Percentiles rank a stretch among this genome's conserved stretches.
Evolutionary conservation across 805 yeast species (phyloP).

Genomic region (Metschnikowia arizonensis): DNA sequence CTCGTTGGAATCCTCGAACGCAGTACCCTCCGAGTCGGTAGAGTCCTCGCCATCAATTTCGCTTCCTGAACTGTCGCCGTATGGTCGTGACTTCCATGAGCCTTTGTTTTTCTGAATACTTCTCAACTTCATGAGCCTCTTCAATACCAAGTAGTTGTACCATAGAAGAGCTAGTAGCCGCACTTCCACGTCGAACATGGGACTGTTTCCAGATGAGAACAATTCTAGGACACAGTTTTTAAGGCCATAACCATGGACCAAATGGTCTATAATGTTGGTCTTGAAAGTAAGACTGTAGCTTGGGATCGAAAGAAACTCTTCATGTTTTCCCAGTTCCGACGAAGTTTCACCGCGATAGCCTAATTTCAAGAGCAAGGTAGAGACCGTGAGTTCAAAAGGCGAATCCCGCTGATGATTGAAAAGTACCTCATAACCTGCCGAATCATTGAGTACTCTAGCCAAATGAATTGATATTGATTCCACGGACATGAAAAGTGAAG

Average conservation of each 20-base stretch:
- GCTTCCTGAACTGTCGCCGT: neutral
- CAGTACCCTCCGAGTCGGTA: constrained; percentile 6
- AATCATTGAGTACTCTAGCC: constrained; percentile 7
- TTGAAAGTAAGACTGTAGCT: constrained; percentile 32
- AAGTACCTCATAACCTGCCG: constrained; percentile 38
- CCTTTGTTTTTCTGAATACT: constrained; percentile 13
- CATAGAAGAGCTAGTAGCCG: constrained; percentile 29
- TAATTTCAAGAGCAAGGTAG: constrained; percentile 31
- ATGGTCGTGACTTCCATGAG: neutral
- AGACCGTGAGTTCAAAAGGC: constrained; percentile 33
- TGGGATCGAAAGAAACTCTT: constrained; percentile 34
- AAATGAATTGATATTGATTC: constrained; percentile 12
- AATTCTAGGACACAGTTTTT: constrained; percentile 35
- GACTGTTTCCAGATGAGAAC: constrained; percentile 36
- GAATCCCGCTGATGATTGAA: constrained; percentile 28
- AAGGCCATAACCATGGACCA: constrained; percentile 35
- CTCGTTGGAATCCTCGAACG: neutral
- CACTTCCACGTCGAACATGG: constrained; percentile 36
- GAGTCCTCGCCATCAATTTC: constrained; percentile 13
- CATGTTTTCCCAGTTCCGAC: constrained; percentile 7
- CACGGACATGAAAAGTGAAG: constrained; percentile 8
- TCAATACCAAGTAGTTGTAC: constrained; percentile 30
- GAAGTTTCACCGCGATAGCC: constrained; percentile 16
- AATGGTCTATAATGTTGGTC: constrained; percentile 31
- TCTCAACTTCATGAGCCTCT: constrained; percentile 24